Evolutionary conservation across 768 basidiomycete species (phyloP).

Genomic region (Pholiota molesta): DNA sequence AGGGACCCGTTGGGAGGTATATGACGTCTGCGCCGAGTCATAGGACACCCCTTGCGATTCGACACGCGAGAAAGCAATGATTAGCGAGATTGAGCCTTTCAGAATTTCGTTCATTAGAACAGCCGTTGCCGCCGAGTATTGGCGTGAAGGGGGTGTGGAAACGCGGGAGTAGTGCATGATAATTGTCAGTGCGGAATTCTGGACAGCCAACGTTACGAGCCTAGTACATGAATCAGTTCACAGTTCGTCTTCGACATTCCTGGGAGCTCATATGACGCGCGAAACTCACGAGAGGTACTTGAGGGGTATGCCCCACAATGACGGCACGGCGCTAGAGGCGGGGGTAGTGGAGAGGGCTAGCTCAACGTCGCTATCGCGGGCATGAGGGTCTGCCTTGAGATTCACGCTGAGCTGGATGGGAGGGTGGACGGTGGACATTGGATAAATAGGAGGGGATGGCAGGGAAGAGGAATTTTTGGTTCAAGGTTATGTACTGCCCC

Average conservation of each 20-base stretch:
- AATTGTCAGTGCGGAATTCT: slow-evolving; percentile 89
- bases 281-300: slow-evolving; percentile 78
- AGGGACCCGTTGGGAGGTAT: slow-evolving; percentile 32
- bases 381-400: slow-evolving; percentile 34
- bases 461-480: slow-evolving; percentile 2
- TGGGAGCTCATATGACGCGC: not conserved
- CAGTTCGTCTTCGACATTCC: not conserved
- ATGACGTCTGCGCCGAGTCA: slow-evolving; percentile 35
- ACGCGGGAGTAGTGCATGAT: slow-evolving; percentile 98
- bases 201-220: slow-evolving; percentile 83
- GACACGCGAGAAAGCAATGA: slow-evolving; percentile 76
- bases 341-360: slow-evolving; percentile 34
- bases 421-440: slow-evolving; percentile 26
- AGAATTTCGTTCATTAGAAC: slow-evolving; percentile 94
- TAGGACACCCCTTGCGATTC: slow-evolving; percentile 35
- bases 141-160: slow-evolving; percentile 69
- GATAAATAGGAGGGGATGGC: slow-evolving; percentile 10
- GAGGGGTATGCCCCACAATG: slow-evolving; percentile 69
- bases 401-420: slow-evolving; percentile 27
- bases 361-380: slow-evolving; percentile 43
- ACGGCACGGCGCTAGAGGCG: slow-evolving; percentile 42
- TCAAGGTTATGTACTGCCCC: slow-evolving; percentile 5
- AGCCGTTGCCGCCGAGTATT: slow-evolving; percentile 93
- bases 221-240: slow-evolving; percentile 36
- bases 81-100: slow-evolving; percentile 86